A percentile compares a stretch with the other conserved stretches of the same genome.
These are phyloP conservation scores for Neodidymelliopsis sp. DNA, from an alignment of 2,329 filamentous ascomycete genomes.

Conservation along the genomic window DNA sequence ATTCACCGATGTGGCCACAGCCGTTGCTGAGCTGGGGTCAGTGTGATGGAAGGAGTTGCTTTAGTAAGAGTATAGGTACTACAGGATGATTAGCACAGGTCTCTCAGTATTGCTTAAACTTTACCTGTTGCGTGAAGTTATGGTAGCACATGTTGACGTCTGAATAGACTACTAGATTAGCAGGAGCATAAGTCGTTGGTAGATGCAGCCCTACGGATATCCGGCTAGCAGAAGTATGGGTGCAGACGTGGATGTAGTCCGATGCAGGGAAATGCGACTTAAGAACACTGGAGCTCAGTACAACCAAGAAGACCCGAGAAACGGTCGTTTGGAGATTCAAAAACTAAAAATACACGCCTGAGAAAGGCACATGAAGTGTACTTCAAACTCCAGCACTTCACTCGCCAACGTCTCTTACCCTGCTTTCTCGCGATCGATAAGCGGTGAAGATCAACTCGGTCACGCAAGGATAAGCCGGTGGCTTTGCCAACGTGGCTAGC, in stretches of 20 bases:
- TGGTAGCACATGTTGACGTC: constrained; percentile 37
- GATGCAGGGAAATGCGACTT: constrained; percentile 7
- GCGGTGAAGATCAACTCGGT: constrained; percentile 8
- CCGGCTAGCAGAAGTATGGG: neutral
- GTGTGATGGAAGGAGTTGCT: neutral
- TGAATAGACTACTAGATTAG: neutral
- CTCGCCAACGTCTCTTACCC: too few relatives aligned
- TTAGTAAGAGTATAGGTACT: neutral
- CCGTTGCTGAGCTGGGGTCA: constrained; percentile 22
- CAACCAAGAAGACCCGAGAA: neutral
- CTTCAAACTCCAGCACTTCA: neutral
- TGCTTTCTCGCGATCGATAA: constrained; percentile 12
- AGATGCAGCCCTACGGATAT: neutral
- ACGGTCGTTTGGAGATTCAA: constrained; percentile 9
- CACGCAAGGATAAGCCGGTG: constrained; percentile 13
- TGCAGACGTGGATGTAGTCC: neutral
- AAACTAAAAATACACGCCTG: constrained; percentile 4
- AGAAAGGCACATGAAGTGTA: neutral
- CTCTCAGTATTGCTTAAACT: too few relatives aligned
- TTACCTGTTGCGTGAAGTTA: constrained; percentile 43
- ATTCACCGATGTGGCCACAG: constrained; percentile 44
- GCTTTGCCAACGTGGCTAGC: constrained; percentile 18
- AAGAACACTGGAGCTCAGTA: neutral
- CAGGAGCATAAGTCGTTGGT: neutral
- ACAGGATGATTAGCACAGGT: neutral